Evolutionary conservation across 2,329 filamentous ascomycete species (phyloP).

Genomic region (Aspergillus sp.): DNA sequence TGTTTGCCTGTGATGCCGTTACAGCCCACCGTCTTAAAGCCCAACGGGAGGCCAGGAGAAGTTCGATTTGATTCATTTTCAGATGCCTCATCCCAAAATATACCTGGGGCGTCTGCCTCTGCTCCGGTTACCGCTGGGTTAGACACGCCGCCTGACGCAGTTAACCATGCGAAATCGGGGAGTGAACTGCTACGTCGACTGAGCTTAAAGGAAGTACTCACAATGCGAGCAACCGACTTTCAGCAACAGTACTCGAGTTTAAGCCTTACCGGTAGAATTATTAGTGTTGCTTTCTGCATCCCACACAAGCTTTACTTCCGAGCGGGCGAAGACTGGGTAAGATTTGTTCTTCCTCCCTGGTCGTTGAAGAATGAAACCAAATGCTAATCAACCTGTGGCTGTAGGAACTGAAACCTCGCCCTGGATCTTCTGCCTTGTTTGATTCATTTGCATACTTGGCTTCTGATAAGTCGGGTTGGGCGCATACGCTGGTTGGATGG

Average conservation of each 20-base stretch:
- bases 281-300: constrained; percentile 64
- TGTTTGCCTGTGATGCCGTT: constrained; percentile 23
- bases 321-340: constrained; percentile 57
- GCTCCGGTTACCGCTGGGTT: constrained; percentile 19
- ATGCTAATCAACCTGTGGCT: constrained; percentile 9
- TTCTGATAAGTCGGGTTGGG: constrained; percentile 80
- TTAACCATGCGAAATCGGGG: constrained; percentile 46
- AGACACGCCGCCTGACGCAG: constrained; percentile 42
- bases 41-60: constrained; percentile 31
- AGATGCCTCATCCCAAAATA: constrained; percentile 25
- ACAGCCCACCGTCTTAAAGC: constrained; percentile 24
- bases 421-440: constrained; percentile 87
- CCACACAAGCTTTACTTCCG: constrained; percentile 60
- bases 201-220: constrained; percentile 45
- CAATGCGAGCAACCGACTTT: constrained; percentile 52
- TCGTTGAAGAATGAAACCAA: not conserved
- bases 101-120: constrained; percentile 24
- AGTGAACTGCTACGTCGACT: constrained; percentile 55
- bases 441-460: constrained; percentile 87
- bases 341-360: constrained; percentile 14
- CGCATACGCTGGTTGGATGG: constrained; percentile 91
- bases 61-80: constrained; percentile 30
- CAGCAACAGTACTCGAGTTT: constrained; percentile 57
- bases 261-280: constrained; percentile 60
- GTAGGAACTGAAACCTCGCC: constrained; percentile 72